A percentile compares a stretch with the other conserved stretches of the same genome.
These are phyloP conservation scores for Geotrichum cucujoidarum DNA, from an alignment of 1,139 yeast species.

Conservation along the genomic window DNA sequence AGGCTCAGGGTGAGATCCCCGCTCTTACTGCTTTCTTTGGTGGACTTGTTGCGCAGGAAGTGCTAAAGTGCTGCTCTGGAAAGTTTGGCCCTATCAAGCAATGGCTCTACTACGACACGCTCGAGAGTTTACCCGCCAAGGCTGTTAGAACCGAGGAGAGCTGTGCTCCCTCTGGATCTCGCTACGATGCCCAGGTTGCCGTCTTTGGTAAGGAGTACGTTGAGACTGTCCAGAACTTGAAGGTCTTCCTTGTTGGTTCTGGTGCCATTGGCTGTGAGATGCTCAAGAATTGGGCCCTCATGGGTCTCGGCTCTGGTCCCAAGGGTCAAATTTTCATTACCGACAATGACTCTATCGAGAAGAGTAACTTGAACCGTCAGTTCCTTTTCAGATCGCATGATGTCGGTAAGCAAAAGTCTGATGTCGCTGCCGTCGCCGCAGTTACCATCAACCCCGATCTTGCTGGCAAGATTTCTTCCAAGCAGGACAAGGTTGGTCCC, in stretches of 20 bases:
- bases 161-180: conserved; percentile 67
- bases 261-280: conserved; percentile 99
- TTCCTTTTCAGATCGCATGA: conserved; percentile 90
- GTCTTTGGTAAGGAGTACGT: conserved; percentile 83
- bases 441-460: conserved; percentile 80
- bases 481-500: conserved; percentile 82
- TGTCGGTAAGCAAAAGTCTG: conserved; percentile 88
- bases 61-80: conserved; percentile 88
- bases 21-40: conserved; percentile 89
- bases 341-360: conserved; percentile 93
- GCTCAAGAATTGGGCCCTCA: conserved; percentile 96
- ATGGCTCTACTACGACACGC: conserved; percentile 86
- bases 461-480: conserved; percentile 67
- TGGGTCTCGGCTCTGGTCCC: conserved; percentile 92
- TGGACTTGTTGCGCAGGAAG: conserved; percentile 95
- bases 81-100: conserved; percentile 89
- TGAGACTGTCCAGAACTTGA: conserved; percentile 64
- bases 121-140: conserved; percentile 76
- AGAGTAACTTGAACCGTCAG: conserved; percentile 92
- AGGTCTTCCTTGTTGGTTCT: conserved; percentile 88
- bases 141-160: conserved; percentile 61
- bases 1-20: conserved; percentile 88
- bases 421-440: conserved; percentile 84
- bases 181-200: conserved; percentile 92
- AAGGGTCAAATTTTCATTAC: conserved; percentile 80